These are phyloP conservation scores for Backusella tarrabulga DNA, from an alignment of 192 early-diverging fungal genomes.

Conservation along the genomic window DNA sequence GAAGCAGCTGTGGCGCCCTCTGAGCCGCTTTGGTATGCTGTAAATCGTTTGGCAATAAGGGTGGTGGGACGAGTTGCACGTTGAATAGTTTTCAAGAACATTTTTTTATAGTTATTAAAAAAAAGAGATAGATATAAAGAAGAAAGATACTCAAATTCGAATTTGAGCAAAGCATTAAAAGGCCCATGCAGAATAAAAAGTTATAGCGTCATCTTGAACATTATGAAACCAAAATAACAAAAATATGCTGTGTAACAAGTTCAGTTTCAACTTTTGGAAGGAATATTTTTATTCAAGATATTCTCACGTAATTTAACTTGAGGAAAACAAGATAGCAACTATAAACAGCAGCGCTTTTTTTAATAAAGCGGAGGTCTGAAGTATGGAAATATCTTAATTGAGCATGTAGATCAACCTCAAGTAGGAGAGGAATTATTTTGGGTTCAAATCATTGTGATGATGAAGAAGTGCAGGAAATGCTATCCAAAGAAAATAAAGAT, in stretches of 20 bases:
- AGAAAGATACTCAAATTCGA: background rate
- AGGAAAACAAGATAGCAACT: background rate
- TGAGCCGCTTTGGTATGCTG: background rate
- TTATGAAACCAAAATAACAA: background rate
- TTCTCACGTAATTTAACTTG: background rate
- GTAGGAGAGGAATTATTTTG: background rate
- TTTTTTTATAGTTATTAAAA: background rate
- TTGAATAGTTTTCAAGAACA: background rate
- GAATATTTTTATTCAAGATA: slow-evolving; percentile 4
- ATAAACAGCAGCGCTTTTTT: background rate
- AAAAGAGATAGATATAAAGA: background rate
- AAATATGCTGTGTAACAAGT: background rate
- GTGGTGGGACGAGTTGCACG: background rate
- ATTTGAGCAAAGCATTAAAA: background rate
- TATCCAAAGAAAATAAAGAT: background rate
- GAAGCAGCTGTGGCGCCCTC: slow-evolving; percentile 25
- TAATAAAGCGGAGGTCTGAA: background rate
- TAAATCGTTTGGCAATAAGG: background rate
- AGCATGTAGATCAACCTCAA: background rate
- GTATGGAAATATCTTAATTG: background rate
- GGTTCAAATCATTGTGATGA: background rate
- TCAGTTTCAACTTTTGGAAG: background rate
- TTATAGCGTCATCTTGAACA: background rate
- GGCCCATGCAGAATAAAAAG: background rate
- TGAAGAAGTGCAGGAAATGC: background rate